Conservation (phyloP, 2,329 filamentous ascomycete species). For the Calycina marina region DNA sequence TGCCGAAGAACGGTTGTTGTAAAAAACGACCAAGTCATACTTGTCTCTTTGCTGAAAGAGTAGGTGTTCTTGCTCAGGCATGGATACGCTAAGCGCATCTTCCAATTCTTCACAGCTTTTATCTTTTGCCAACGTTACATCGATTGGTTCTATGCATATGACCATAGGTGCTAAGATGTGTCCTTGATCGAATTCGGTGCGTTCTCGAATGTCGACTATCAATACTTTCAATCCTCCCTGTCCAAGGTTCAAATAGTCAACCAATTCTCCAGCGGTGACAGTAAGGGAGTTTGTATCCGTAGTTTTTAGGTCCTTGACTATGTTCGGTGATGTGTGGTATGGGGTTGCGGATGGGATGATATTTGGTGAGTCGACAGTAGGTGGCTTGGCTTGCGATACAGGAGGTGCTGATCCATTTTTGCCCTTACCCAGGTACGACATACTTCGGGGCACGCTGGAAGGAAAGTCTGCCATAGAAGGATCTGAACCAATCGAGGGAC, state of each 20-base stretch:
- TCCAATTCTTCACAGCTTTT: slow-evolving; percentile 44
- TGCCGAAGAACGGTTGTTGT: slow-evolving; percentile 54
- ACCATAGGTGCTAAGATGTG: slow-evolving; percentile 75
- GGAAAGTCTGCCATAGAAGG: slow-evolving; percentile 13
- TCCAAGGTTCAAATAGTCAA: slow-evolving; percentile 47
- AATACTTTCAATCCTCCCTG: slow-evolving; percentile 48
- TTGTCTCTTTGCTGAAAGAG: slow-evolving; percentile 59
- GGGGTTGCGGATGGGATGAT: slow-evolving; percentile 14
- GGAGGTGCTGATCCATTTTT: slow-evolving; percentile 15
- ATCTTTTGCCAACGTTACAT: slow-evolving; percentile 40
- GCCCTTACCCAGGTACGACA: slow-evolving; percentile 12
- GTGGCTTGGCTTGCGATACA: slow-evolving; percentile 14
- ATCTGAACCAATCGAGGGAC: slow-evolving; percentile 20
- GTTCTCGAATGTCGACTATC: slow-evolving; percentile 70
- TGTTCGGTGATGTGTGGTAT: slow-evolving; percentile 1
- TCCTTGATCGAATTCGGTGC: slow-evolving; percentile 71
- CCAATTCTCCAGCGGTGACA: slow-evolving; percentile 45
- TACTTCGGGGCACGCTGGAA: slow-evolving; percentile 14
- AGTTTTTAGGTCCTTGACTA: background rate
- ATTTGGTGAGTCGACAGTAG: slow-evolving; percentile 9
- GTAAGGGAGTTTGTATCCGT: slow-evolving; percentile 2
- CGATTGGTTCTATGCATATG: slow-evolving; percentile 81
- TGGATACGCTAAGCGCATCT: slow-evolving; percentile 55
- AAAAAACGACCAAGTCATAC: slow-evolving; percentile 82
- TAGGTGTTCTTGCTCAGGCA: slow-evolving; percentile 59